Conservation (phyloP, 1,284 basidiomycete species). For the Cutaneotrichosporon dermatis region DNA sequence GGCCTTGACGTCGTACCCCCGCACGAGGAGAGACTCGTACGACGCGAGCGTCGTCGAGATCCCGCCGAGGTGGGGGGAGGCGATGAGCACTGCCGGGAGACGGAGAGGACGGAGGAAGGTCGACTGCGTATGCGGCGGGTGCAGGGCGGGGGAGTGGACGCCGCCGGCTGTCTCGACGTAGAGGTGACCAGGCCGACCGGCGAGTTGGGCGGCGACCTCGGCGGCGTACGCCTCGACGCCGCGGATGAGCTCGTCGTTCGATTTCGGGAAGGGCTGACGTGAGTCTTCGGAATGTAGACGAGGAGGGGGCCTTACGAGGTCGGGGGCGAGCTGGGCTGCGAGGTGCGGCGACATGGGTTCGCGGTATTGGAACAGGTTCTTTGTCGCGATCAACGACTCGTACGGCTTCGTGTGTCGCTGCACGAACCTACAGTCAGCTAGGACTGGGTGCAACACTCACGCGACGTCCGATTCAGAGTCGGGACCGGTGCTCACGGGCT, state of each 20-base stretch:
- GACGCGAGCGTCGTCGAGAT: conserved; percentile 92
- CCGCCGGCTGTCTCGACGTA: conserved; percentile 95
- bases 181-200: conserved; percentile 55
- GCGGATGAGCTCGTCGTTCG: conserved; percentile 63
- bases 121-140: conserved; percentile 76
- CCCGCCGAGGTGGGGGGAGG: conserved; percentile 83
- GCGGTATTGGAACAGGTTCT: conserved; percentile 76
- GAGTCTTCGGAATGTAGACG: conserved; percentile 3
- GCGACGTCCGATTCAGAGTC: conserved; percentile 72
- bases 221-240: conserved; percentile 63
- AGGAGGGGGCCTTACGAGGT: conserved; percentile 34
- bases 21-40: conserved; percentile 83
- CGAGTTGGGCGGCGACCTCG: conserved; percentile 50
- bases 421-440: conserved; percentile 59
- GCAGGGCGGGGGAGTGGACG: conserved; percentile 82
- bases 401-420: conserved; percentile 56
- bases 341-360: conserved; percentile 93
- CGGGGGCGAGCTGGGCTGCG: conserved; percentile 63
- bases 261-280: conserved; percentile 37
- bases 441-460: conserved; percentile 52
- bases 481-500: conserved; percentile 84
- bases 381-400: conserved; percentile 54
- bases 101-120: conserved; percentile 79
- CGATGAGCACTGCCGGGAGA: conserved; percentile 81
- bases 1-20: conserved; percentile 83